phyloP scores from a whole-genome alignment of 495 filamentous ascomycete species.

The Pseudomonodictys pantanalensis region DNA sequence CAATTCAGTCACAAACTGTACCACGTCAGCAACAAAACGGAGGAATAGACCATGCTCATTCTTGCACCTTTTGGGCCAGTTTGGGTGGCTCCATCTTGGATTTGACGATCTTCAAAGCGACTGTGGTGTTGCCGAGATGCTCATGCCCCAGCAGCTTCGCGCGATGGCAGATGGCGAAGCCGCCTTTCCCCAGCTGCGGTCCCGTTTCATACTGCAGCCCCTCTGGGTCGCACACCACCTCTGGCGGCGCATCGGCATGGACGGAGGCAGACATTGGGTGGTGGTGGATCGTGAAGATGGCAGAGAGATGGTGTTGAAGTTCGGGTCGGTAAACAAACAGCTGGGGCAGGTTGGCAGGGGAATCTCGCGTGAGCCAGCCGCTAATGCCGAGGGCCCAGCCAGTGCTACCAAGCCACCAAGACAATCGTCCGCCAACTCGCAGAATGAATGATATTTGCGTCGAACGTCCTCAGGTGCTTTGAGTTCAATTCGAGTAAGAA shows the following conservation, averaged over 20 bases:
- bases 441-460: no score
- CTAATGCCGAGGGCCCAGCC: no score
- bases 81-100: conserved; percentile 81
- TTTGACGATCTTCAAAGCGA: conserved; percentile 87
- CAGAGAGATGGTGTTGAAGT: conserved; percentile 19
- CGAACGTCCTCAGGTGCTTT: no score
- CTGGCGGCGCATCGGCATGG: conserved; percentile 53
- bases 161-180: conserved; percentile 88
- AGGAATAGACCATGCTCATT: no score
- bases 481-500: no score
- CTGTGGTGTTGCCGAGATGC: conserved; percentile 53
- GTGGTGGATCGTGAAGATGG: conserved; percentile 11
- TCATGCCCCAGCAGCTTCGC: conserved; percentile 64
- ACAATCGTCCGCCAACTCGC: no score
- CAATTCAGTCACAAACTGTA: conserved; percentile 91
- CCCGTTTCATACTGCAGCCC: conserved; percentile 80
- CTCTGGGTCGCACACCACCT: conserved; percentile 72
- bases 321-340: conserved; percentile 26
- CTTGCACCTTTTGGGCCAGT: conserved; percentile 91
- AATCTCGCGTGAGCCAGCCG: conserved; percentile 1
- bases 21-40: conserved; percentile 45
- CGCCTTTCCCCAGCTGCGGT: conserved; percentile 83
- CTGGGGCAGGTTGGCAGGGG: conserved; percentile 19
- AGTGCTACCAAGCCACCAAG: no score
- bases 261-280: conserved; percentile 40